Percentiles rank a stretch among this genome's conserved stretches.
Conservation (phyloP, 176 grass and related monocot genomes). For the Oryza meridionalis region DNA sequence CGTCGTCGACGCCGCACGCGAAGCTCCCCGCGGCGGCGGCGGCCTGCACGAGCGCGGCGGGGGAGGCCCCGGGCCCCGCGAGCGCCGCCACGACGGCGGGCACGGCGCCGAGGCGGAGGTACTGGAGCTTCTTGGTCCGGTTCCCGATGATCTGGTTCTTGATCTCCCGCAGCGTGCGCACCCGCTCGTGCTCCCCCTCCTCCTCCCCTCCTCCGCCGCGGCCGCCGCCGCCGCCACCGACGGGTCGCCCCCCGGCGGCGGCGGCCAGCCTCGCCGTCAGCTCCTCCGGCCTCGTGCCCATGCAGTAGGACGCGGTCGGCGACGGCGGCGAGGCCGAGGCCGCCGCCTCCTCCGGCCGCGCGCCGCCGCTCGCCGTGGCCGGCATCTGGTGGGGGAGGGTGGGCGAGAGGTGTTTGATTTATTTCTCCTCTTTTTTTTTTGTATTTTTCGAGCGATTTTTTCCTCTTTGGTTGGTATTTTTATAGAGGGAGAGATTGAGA, state of each 20-base stretch:
- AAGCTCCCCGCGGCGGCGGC: slow-evolving; percentile 88
- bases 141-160: slow-evolving; percentile 99
- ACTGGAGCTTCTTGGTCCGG: slow-evolving; percentile 95
- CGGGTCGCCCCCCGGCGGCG: slow-evolving; percentile 21
- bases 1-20: slow-evolving; percentile 92
- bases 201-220: slow-evolving; percentile 28
- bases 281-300: slow-evolving; percentile 67
- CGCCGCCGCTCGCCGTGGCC: slow-evolving; percentile 65
- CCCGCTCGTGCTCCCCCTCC: slow-evolving; percentile 52
- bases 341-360: slow-evolving; percentile 47
- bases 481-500: slow-evolving; percentile 16
- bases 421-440: not conserved
- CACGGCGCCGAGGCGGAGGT: slow-evolving; percentile 80
- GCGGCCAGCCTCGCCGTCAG: slow-evolving; percentile 57
- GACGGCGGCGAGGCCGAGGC: slow-evolving; percentile 9
- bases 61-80: slow-evolving; percentile 43
- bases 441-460: slow-evolving; percentile 2
- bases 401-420: slow-evolving; percentile 39
- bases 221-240: slow-evolving; percentile 9
- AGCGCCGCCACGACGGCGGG: slow-evolving; percentile 76
- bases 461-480: slow-evolving; percentile 39
- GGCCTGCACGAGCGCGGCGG: slow-evolving; percentile 83
- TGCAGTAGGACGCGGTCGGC: slow-evolving; percentile 19
- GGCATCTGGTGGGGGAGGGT: slow-evolving; percentile 50
- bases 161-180: slow-evolving; percentile 80